Evolutionary conservation across 257 asterid genomes (phyloP), one percentile per base, ranked within the genome.

Genomic region (Pogostemon cablin): DNA sequence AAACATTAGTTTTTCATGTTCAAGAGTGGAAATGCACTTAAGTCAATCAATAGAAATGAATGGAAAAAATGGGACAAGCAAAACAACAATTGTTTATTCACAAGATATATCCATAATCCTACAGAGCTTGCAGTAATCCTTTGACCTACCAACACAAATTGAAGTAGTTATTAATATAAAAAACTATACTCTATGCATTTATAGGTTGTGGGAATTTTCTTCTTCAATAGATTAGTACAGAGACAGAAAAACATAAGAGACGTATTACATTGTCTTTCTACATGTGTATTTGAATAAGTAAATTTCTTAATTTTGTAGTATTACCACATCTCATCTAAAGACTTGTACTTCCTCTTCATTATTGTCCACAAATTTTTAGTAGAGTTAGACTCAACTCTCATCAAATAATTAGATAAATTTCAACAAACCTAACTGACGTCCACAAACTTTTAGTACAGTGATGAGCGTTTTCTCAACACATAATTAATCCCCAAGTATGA

Each of bases 51-150:
- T 25, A 69, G 41, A 62, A 58, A n/a, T 44, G 4, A 42, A 53
- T 8, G 74, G 57, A 2, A 44, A 44, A 38, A 11, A 15, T 63
- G 64, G 40, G 69, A 50, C 70, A 25, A 57, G 73, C 65, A 12
- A 3, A 65, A 17, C 12, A 52, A 47, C 32, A 25, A 25, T 25
- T 25, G 32, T 25, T 25, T 25, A 25, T 0, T 25, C 32, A 25
- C 32, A 25, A 25, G 32, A 25, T 25, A 25, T 9, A 41, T 15
- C 9, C 32, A 46, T 20, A 12, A 68, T 55, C 7, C 32, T 39
- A 25, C 5, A 12, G 44, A 17, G 53, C 5, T 4, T 34, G 57
- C 56, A 56, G 12, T 47, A 58, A 69, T 9, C 12, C 57, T 44
- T 7, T 7, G 38, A 5, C 43, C 12, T 56, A 56, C 66, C 57